Percentiles rank a stretch among this genome's conserved stretches.
Conservation (phyloP, 176 grass and related monocot species). For the Chrysopogon serrulatus region DNA sequence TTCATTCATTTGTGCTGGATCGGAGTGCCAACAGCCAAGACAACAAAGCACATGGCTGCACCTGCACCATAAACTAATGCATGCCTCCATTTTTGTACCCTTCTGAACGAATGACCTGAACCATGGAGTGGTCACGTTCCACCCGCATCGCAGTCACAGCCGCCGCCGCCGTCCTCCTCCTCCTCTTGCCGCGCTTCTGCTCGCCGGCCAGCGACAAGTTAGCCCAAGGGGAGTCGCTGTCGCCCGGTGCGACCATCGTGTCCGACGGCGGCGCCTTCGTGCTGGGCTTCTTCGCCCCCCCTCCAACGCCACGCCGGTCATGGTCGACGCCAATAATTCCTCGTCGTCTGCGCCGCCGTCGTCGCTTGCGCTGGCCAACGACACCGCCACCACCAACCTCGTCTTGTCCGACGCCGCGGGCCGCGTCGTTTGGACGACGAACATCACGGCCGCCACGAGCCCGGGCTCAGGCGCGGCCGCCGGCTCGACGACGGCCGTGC, state of each 20-base stretch:
- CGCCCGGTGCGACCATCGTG: not conserved
- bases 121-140: conserved; percentile 11
- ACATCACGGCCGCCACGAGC: not conserved
- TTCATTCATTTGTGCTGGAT: not conserved
- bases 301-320: not conserved
- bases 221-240: not conserved
- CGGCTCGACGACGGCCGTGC: not conserved
- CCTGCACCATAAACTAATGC: not conserved
- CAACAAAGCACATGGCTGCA: not conserved
- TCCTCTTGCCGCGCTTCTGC: conserved; percentile 4
- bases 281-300: conserved; percentile 34
- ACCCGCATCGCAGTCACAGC: not conserved
- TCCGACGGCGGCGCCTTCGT: conserved; percentile 19
- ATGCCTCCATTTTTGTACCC: not conserved
- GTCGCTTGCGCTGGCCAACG: not conserved
- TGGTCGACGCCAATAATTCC: not conserved
- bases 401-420: not conserved
- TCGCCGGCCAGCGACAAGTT: conserved; percentile 9
- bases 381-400: not conserved
- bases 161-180: not conserved
- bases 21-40: not conserved
- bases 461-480: no score
- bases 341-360: not conserved
- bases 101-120: not conserved
- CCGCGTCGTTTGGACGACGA: conserved; percentile 22